phyloP scores from a whole-genome alignment of 2,329 filamentous ascomycete species.

The Fusarium aywerte region DNA sequence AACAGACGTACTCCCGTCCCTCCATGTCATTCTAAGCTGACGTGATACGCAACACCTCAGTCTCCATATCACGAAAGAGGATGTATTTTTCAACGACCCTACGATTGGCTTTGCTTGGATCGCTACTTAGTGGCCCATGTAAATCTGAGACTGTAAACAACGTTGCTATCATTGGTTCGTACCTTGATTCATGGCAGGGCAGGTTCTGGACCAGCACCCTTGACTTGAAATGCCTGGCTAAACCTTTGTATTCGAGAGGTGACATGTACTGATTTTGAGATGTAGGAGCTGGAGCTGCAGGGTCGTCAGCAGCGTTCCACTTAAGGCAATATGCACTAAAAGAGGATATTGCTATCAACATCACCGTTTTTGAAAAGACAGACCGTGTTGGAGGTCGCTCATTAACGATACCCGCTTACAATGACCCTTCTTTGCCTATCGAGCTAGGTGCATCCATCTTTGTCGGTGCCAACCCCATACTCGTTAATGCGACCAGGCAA shows the following conservation, averaged over 20 bases:
- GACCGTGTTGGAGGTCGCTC: conserved; percentile 84
- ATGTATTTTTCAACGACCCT: conserved; percentile 33
- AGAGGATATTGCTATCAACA: conserved; percentile 71
- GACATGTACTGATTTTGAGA: conserved; percentile 17
- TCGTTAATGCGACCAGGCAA: conserved; percentile 75
- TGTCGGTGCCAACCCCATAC: conserved; percentile 83
- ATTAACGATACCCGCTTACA: conserved; percentile 83
- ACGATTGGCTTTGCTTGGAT: conserved; percentile 35
- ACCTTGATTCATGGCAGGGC: not conserved
- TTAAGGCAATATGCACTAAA: conserved; percentile 76
- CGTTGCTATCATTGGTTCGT: conserved; percentile 53
- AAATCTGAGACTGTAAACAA: conserved; percentile 45
- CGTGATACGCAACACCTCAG: not conserved
- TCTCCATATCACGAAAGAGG: not conserved
- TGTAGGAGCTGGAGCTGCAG: conserved; percentile 86
- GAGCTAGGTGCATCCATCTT: conserved; percentile 96
- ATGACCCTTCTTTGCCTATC: conserved; percentile 72
- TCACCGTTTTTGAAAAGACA: conserved; percentile 88
- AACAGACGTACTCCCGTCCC: not conserved
- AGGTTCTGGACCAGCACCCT: not conserved
- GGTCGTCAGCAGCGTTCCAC: conserved; percentile 87
- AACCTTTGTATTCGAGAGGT: not conserved
- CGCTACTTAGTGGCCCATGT: conserved; percentile 24
- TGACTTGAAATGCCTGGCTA: not conserved
- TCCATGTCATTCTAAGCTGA: not conserved